Conservation (phyloP, 129 eudicot species). For the Pulicaria dysenterica region DNA sequence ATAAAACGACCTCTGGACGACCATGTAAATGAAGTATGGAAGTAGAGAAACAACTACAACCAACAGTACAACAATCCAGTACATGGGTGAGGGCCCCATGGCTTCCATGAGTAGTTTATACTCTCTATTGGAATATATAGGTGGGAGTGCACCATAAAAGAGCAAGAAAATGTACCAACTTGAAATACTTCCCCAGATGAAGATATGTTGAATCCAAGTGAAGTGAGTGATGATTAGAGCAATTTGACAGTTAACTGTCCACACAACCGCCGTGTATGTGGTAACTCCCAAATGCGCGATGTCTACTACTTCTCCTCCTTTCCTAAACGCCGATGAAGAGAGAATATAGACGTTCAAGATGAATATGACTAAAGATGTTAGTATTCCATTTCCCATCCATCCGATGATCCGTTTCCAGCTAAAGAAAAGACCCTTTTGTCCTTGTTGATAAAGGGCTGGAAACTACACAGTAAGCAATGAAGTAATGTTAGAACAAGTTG, state of each 20-base stretch:
- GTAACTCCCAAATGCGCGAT: slow-evolving; percentile 46
- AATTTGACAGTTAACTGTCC: slow-evolving; percentile 58
- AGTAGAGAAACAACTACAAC: slow-evolving; percentile 49
- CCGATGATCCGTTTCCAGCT: slow-evolving; percentile 56
- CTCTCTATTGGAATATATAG: slow-evolving; percentile 36
- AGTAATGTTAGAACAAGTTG: slow-evolving; percentile 2
- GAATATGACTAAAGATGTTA: slow-evolving; percentile 48
- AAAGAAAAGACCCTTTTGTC: slow-evolving; percentile 47
- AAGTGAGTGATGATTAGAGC: slow-evolving; percentile 54
- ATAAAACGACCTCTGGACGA: slow-evolving; percentile 42
- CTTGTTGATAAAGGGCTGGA: slow-evolving; percentile 58
- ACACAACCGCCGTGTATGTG: slow-evolving; percentile 48
- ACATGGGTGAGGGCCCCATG: slow-evolving; percentile 49
- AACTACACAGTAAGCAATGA: slow-evolving; percentile 32
- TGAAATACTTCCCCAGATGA: slow-evolving; percentile 59
- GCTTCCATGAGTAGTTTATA: slow-evolving; percentile 48
- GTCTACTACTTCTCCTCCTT: slow-evolving; percentile 51
- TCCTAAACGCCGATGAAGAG: slow-evolving; percentile 40
- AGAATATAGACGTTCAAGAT: slow-evolving; percentile 46
- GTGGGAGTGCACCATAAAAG: slow-evolving; percentile 47
- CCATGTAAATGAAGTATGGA: slow-evolving; percentile 51
- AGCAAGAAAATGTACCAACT: slow-evolving; percentile 50
- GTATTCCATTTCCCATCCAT: slow-evolving; percentile 51
- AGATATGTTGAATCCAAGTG: slow-evolving; percentile 63
- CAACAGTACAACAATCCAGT: slow-evolving; percentile 45